Conservation (phyloP, 129 eudicot species). For the Centella asiatica region DNA sequence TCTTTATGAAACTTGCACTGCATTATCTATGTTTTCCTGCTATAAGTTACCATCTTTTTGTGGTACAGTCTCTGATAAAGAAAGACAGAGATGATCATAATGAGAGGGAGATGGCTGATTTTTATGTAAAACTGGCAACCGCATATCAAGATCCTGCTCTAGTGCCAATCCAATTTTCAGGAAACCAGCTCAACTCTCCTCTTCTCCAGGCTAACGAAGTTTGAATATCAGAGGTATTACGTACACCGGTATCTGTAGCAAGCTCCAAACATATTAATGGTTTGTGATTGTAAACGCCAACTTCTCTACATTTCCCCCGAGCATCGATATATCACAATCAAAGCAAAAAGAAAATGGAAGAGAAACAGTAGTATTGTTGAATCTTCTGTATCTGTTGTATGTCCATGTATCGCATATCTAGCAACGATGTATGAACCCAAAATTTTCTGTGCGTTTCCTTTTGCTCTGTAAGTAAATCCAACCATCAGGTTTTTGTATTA, state of each 20-base stretch:
- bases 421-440: too few species aligned
- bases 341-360: not conserved
- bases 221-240: constrained; percentile 22
- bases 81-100: constrained; percentile 63
- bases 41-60: not conserved
- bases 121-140: constrained; percentile 49
- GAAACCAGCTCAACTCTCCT: constrained; percentile 45
- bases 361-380: too few species aligned
- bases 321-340: too few species aligned
- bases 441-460: too few species aligned
- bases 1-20: too few species aligned
- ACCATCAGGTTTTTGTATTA: too few species aligned
- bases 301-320: not conserved
- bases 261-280: not conserved
- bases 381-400: too few species aligned
- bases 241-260: not conserved
- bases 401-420: too few species aligned
- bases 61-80: constrained; percentile 71
- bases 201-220: constrained; percentile 40
- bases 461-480: too few species aligned
- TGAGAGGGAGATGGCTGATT: constrained; percentile 44
- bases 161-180: constrained; percentile 34
- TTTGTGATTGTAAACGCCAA: not conserved
- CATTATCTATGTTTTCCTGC: too few species aligned
- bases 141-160: constrained; percentile 89